Evolutionary conservation across 2,329 filamentous ascomycete species (phyloP), one percentile per base, ranked within the genome.

Genomic region (Teratosphaeriaceae sp.): DNA sequence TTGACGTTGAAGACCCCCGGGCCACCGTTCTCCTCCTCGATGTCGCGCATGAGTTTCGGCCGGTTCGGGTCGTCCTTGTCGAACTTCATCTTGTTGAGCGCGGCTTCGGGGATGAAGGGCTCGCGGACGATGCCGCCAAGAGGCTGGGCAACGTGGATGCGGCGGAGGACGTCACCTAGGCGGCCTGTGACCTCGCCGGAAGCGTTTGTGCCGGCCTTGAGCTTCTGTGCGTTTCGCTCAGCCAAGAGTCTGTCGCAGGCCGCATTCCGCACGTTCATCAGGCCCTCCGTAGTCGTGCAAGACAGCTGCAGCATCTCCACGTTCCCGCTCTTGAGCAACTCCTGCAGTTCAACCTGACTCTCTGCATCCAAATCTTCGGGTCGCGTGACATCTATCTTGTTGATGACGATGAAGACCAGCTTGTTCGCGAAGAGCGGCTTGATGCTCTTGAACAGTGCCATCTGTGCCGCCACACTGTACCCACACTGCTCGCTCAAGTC

Each of bases 381-480:
- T 46, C 82, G 79, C 62, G 84, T 80, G 46, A 97, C 79, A 65
- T 98, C 92, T 54, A 96, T 96, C 76, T 98, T 98, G 82, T 98
- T 98, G 69, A 97, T 78, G 44, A 97, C 87, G 45, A 98, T 78
- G 65, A 95, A 97, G 34, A 97, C 90, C 38, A 97, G 78, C 73
- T 97, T 97, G 73, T 97, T 96, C 42, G 88, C 83, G 64, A 98
- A 98, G 18, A 98, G 76, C 23, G 92, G 92, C 72, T 94, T 94
- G 68, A 97, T 95, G 66, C 85, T 94, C 73, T 88, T 82, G 77
- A 96, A 98, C 13, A 98, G 80, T 56, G 88, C 83, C 64, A 96
- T 90, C 71, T 98, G 92, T 6, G 89, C 88, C 51, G 82, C 75
- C 15, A 98, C 86, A 2, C 88, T 87, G 72, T 96, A 98, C 45